Evolutionary conservation across 148 eudicot genomes (phyloP).

Genomic region (Nepenthes mirabilis): DNA sequence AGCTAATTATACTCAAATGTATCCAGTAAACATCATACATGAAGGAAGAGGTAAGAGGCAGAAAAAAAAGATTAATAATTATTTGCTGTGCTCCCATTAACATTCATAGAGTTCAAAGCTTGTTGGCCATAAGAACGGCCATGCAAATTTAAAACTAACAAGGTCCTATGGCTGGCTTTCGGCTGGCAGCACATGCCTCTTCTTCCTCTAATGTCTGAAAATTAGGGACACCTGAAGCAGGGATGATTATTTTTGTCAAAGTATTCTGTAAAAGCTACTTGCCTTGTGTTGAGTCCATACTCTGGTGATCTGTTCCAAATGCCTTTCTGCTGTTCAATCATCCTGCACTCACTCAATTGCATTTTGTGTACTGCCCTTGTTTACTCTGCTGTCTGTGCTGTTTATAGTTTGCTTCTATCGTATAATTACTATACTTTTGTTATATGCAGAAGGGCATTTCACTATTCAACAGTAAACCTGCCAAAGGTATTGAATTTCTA

Average conservation of each 20-base stretch:
- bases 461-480: slow-evolving; percentile 84
- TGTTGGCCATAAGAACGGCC: neutral
- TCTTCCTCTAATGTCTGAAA: too few relatives aligned
- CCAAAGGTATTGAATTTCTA: slow-evolving; percentile 85
- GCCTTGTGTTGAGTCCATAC: too few relatives aligned
- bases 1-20: too few relatives aligned
- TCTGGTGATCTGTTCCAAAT: too few relatives aligned
- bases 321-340: too few relatives aligned
- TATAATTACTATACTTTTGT: slow-evolving; percentile 9
- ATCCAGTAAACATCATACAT: too few relatives aligned
- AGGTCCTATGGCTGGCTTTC: neutral
- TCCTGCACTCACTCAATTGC: neutral
- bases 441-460: slow-evolving; percentile 88
- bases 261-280: too few relatives aligned
- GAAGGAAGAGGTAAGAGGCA: too few relatives aligned
- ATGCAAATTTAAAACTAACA: neutral
- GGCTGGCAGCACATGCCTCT: neutral
- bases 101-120: neutral
- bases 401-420: slow-evolving; percentile 1
- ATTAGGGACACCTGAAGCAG: too few relatives aligned
- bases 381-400: neutral
- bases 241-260: too few relatives aligned
- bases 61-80: too few relatives aligned
- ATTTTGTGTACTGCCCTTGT: neutral
- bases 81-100: too few relatives aligned